These are phyloP conservation scores for Huntiella moniliformis DNA, from an alignment of 2,329 filamentous ascomycete genomes.

Conservation along the genomic window DNA sequence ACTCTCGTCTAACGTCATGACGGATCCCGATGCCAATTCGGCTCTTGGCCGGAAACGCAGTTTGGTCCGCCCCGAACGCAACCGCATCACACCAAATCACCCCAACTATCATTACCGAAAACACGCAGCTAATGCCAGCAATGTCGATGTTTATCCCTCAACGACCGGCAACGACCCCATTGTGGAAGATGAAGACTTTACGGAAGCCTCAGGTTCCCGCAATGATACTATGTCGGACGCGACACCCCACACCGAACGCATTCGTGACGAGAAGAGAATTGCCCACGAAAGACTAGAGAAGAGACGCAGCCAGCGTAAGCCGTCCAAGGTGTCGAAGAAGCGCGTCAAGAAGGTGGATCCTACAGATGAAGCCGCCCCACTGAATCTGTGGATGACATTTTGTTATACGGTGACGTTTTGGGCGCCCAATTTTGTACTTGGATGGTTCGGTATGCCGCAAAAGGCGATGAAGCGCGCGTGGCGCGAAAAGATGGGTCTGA, in stretches of 20 bases:
- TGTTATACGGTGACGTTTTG: constrained; percentile 89
- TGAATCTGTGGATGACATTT: constrained; percentile 88
- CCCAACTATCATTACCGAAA: constrained; percentile 93
- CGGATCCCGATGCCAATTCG: constrained; percentile 15
- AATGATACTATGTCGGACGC: constrained; percentile 28
- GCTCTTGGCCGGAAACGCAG: constrained; percentile 56
- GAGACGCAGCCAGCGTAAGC: constrained; percentile 19
- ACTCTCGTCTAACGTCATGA: constrained; percentile 14
- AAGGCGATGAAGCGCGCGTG: constrained; percentile 82
- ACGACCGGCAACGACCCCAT: constrained; percentile 84
- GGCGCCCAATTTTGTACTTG: constrained; percentile 69
- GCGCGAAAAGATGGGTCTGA: constrained; percentile 94
- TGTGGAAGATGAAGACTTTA: constrained; percentile 55
- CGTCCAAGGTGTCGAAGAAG: constrained; percentile 27
- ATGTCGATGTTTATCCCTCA: constrained; percentile 79
- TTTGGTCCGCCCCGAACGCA: constrained; percentile 74
- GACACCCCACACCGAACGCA: constrained; percentile 21
- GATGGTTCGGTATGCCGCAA: constrained; percentile 67
- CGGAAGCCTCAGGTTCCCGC: constrained; percentile 30
- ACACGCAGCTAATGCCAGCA: constrained; percentile 80
- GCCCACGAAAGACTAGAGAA: constrained; percentile 16
- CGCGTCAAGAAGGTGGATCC: constrained; percentile 40
- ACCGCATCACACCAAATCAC: constrained; percentile 67
- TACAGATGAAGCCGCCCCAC: constrained; percentile 52
- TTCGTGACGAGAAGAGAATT: constrained; percentile 19